Evolutionary conservation across 495 filamentous ascomycete genomes (phyloP), one percentile per base, ranked within the genome.

Genomic region (Bryoglossum gracile): DNA sequence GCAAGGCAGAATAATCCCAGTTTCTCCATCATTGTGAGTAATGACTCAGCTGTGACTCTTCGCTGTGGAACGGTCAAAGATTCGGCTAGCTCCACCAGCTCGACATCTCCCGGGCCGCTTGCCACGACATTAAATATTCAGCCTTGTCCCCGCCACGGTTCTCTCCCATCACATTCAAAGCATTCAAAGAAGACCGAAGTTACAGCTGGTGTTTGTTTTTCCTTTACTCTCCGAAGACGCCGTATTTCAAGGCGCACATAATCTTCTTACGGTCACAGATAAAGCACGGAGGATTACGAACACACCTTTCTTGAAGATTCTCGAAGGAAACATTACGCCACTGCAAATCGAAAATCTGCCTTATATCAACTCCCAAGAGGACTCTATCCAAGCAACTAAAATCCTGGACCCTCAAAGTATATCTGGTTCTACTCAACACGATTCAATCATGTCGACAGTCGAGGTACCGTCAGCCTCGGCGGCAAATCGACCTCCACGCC

Each of bases 191-290:
- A 17, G n/a, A n/a, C n/a, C n/a, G n/a, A n/a, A n/a, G n/a, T n/a
- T n/a, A n/a, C n/a, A n/a, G n/a, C n/a, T n/a, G n/a, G n/a, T n/a
- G n/a, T n/a, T n/a, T n/a, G n/a, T n/a, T n/a, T n/a, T 55, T 52
- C 42, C 26, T 45, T 57, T 49, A 34, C 16, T 40, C 11, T 62
- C 32, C 39, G 55, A 76, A 76, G 72, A 61, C 71, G 71, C 72
- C 72, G 63, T 76, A 74, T 76, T 76, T 74, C 54, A 64, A 73
- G 73, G 72, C 70, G 72, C 72, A 71, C 19, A 10, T n/a, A n/a
- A n/a, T n/a, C n/a, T n/a, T n/a, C n/a, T n/a, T n/a, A n/a, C n/a
- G n/a, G n/a, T n/a, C n/a, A n/a, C n/a, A n/a, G n/a, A n/a, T n/a
- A n/a, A n/a, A n/a, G n/a, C n/a, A n/a, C n/a, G n/a, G n/a, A n/a